Evolutionary conservation across 2,329 filamentous ascomycete genomes (phyloP), one percentile per base, ranked within the genome.

Genomic region (Monilinia fructicola): DNA sequence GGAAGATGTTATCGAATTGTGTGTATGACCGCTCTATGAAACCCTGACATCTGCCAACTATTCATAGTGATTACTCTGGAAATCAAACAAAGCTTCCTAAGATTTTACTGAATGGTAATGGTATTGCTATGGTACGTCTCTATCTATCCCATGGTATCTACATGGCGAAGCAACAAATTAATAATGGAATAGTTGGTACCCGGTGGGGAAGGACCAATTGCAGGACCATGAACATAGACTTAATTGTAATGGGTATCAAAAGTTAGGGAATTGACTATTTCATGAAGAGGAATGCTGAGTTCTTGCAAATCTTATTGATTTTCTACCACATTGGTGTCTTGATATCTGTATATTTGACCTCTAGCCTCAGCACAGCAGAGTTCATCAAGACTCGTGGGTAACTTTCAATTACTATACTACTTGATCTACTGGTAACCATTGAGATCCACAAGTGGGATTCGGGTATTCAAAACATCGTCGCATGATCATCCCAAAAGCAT

Each of bases 1-100:
- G 42, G 93, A 97, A 77, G 92, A 99, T 73, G 95, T 98, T 69
- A 97, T 93, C 44, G 95, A 99, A 81, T 97, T 93, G 94, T 95
- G 84, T 73, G 89, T 73, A 38, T 38, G 21, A 26, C 52, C 53
- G 10, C 9, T 61, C 10, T 40, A 14, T 54, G 3, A 9, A 28
- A 21, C 38, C n/a, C 21, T 23, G 2, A 42, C 2, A 21, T 16
- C 9, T 31, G 46, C 38, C 12, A 18, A 5, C 7, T 18, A 26
- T 80, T 96, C 50, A n/a, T 63, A 98, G 94, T 77, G 95, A 99
- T 80, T 96, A 96, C 80, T 89, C 89, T 6, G 94, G 94, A 69
- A 87, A 90, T 74, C 90, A 94, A 79, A 91, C 88, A 55, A 96
- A 96, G 78, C 86, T 99, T 52, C 86, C 93, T 62, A 98, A 98